Evolutionary conservation across 345 rosid species (phyloP).

Genomic region (Gossypium ekmanianum): DNA sequence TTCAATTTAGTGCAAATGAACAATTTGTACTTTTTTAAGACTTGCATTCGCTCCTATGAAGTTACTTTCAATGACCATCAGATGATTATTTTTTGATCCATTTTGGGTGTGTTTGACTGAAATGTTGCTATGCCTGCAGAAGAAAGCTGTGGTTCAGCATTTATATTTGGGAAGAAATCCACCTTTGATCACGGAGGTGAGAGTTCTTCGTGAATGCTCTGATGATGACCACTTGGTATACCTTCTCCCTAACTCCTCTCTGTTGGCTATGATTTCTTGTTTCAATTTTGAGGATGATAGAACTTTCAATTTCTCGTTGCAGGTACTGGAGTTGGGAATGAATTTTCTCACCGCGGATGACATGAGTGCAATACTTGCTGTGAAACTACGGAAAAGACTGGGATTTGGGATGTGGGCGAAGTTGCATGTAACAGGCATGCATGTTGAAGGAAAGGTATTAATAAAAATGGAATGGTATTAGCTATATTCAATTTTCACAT

Average conservation of each 20-base stretch:
- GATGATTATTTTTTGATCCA: constrained; percentile 6
- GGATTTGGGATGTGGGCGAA: constrained; percentile 95
- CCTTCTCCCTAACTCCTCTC: neutral
- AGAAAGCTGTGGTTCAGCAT: constrained; percentile 63
- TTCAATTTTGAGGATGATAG: neutral
- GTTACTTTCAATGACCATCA: neutral
- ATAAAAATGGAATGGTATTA: neutral
- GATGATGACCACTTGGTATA: constrained; percentile 90
- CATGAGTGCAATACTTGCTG: constrained; percentile 92
- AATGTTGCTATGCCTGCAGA: constrained; percentile 41
- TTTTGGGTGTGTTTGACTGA: constrained; percentile 2
- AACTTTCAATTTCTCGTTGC: constrained; percentile 19
- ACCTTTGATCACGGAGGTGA: constrained; percentile 75
- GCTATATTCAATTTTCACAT: neutral
- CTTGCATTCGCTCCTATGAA: neutral
- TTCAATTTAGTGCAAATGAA: neutral
- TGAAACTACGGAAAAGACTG: constrained; percentile 71
- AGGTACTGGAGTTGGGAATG: constrained; percentile 90
- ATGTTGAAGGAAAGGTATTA: constrained; percentile 92
- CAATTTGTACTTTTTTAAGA: neutral
- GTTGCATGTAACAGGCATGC: constrained; percentile 93
- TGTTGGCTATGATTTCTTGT: neutral
- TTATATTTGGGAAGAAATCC: constrained; percentile 89
- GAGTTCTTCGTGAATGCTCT: constrained; percentile 54
- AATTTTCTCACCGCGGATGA: constrained; percentile 88